Evolutionary conservation across 2,329 filamentous ascomycete species (phyloP), one percentile per base, ranked within the genome.

Genomic region (Ceratocystis ficicola): DNA sequence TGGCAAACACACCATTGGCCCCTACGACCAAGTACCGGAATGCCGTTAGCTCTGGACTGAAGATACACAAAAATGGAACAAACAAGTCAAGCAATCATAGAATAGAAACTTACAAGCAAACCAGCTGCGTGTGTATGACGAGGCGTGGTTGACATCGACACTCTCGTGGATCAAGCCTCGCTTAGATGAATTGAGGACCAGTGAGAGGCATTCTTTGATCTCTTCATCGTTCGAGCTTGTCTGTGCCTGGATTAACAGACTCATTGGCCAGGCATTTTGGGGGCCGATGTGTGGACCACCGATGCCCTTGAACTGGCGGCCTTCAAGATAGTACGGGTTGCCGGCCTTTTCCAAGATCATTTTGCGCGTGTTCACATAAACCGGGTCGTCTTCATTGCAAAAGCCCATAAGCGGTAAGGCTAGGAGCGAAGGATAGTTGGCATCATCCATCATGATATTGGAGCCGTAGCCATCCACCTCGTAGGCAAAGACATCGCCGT

Each of bases 191-290:
- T 84, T 81, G 68, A 94, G 84, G 48, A 99, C 94, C 41, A 87
- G 74, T 6, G 84, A 78, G 30, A 99, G 75, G 69, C 87, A 89
- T 62, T 83, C 80, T 68, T 76, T 78, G 69, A 99, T 97, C 77
- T 99, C 94, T 0, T 81, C 79, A 68, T 96, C 92, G 66, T 92
- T 81, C 63, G 93, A 82, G 5, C 86, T 88, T 0, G 94, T 99
- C 81, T 94, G 90, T 2, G 90, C 90, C 75, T 96, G 92, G 22
- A 96, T 83, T 7, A 99, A 80, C 69, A 96, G 78, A 73, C 89
- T 94, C 91, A 99, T 97, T 0, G 94, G 94, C 94, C 94, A 99
- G 6, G 93, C 94, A 70, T 96, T 89, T 71, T 83, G 79, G n/a
- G 95, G 77, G 0, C 94, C 94, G 70, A 96, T 88, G 72, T 85